Base-by-base conservation (phyloP, 2,329 filamentous ascomycete species). In the Aspergillus felis region DNA sequence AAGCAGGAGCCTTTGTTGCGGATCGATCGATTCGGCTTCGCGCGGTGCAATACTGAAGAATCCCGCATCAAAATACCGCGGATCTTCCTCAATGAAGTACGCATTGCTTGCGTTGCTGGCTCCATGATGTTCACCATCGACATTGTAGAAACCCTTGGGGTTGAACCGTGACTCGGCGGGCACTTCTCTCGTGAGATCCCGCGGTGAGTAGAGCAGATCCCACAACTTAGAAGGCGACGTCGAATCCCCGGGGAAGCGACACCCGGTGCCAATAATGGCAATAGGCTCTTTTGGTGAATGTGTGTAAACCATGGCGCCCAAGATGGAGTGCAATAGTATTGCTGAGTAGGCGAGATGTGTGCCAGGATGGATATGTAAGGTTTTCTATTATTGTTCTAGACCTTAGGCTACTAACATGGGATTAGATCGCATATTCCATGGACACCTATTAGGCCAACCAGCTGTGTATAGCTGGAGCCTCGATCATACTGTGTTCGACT, bases 241-340 rank as follows among this genome's bases (percentile, higher is more conserved):
- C 38, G 69, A 69, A 38, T 64, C 64, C 0, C 77, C 78, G 0
- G 79, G 78, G 24, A 81, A 76, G 0, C 79, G 70, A 29, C 79
- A 79, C 1, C 70, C 75, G 50, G 57, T 77, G 27, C 78, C 78
- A 9, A 81, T 66, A 14, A 81, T 68, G 25, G 78, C 79, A 25
- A 81, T 78, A 44, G 76, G 74, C 51, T 75, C 71, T 50, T 50
- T 68, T 60, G 53, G 53, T 32, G 53, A 55, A 50, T 55, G 53
- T 55, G 32, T 55, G 32, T 55, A 55, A 24, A 32, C 53, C 53
- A 55, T 55, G n/a, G 47, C 38, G 38, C 12, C 17, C 7, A 42
- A 6, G 38, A n/a, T 42, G 12, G 38, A 42, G 38, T 42, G 38
- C 17, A 42, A 42, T 42, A n/a, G 14, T 42, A 42, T 42, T 20